Conservation (phyloP, 495 filamentous ascomycete species). For the Penicillium manginii region DNA sequence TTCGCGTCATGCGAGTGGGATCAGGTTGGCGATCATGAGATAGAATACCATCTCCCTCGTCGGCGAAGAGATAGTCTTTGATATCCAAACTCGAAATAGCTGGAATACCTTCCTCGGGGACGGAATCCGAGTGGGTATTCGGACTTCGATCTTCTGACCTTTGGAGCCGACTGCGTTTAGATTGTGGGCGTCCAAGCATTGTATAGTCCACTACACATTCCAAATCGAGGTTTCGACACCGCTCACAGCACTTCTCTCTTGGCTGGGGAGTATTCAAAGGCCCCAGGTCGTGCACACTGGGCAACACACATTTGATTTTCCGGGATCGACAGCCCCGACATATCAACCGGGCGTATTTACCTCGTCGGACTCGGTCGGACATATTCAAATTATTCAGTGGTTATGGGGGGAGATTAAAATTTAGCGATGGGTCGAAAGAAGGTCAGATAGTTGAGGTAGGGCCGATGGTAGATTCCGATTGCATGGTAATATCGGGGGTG, state of each 20-base stretch:
- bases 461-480: too few species aligned
- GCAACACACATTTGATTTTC: slow-evolving; percentile 12
- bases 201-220: slow-evolving; percentile 9
- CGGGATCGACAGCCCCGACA: slow-evolving; percentile 8
- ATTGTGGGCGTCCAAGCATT: slow-evolving; percentile 1
- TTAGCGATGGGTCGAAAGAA: background rate
- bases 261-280: slow-evolving; percentile 5
- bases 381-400: background rate
- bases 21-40: background rate
- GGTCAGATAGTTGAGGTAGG: too few species aligned
- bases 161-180: slow-evolving; percentile 1
- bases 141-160: slow-evolving; percentile 2
- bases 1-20: background rate
- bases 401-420: background rate
- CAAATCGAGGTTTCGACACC: slow-evolving; percentile 5
- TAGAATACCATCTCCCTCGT: background rate
- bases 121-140: background rate
- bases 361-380: slow-evolving; percentile 7
- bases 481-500: background rate
- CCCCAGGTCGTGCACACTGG: background rate
- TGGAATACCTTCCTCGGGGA: background rate
- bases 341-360: slow-evolving; percentile 10
- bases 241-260: background rate
- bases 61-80: slow-evolving; percentile 5
- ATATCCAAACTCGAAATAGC: background rate